phyloP scores from a whole-genome alignment of 257 asterid genomes.

The Solanum microdontum region DNA sequence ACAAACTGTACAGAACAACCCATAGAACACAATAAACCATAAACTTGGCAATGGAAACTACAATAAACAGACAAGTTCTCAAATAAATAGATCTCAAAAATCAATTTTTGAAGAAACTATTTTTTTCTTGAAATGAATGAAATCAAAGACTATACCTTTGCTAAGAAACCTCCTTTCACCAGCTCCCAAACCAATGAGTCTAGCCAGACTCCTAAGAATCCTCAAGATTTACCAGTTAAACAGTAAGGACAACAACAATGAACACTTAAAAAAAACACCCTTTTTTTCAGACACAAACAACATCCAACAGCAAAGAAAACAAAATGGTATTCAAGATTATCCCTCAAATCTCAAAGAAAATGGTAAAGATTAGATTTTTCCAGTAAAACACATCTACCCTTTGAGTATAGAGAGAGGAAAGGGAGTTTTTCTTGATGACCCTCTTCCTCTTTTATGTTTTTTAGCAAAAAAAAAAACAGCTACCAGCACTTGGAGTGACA shows the following conservation, averaged over 20 bases:
- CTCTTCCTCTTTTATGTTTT: constrained; percentile 4
- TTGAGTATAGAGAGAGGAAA: constrained; percentile 1
- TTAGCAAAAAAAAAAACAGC: background rate
- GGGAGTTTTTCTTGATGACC: background rate
- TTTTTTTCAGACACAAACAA: background rate
- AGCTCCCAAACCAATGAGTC: constrained; percentile 15
- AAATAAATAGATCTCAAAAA: constrained; percentile 36
- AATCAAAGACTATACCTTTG: constrained; percentile 30
- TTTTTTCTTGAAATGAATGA: background rate
- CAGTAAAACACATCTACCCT: background rate
- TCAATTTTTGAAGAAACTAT: background rate
- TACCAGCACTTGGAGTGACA: background rate
- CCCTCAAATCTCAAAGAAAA: background rate
- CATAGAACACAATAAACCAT: background rate
- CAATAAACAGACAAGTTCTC: background rate
- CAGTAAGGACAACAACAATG: background rate
- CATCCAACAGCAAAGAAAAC: background rate
- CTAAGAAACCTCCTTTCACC: background rate
- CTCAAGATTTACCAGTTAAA: constrained; percentile 22
- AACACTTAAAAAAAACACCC: background rate
- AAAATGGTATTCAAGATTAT: background rate
- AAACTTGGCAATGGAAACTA: background rate
- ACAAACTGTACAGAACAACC: background rate
- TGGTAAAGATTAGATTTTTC: background rate
- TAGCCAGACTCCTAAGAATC: constrained; percentile 13